Percentiles rank a stretch among this genome's conserved stretches.
These are phyloP conservation scores for Globisporangium canariense DNA, from an alignment of 352 stramenopile species.

Conservation along the genomic window DNA sequence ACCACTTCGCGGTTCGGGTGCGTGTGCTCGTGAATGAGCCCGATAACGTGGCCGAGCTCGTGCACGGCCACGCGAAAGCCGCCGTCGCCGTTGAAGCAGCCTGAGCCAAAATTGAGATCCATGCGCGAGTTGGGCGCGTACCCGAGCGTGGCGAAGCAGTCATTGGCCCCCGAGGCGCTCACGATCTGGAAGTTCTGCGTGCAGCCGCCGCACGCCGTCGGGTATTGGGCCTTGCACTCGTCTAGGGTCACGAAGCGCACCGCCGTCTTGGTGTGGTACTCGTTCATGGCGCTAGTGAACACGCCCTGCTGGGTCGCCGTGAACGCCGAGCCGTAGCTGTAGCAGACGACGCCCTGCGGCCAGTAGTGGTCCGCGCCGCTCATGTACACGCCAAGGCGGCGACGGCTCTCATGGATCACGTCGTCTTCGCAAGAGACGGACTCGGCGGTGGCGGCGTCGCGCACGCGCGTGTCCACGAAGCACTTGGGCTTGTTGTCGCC, in stretches of 20 bases:
- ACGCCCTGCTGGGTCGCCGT: conserved; percentile 27
- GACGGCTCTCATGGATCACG: conserved; percentile 35
- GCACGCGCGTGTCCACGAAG: conserved; percentile 33
- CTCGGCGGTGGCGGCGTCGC: conserved; percentile 23
- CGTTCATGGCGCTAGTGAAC: conserved; percentile 34
- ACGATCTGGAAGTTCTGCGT: conserved; percentile 35
- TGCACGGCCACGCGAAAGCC: conserved; percentile 37
- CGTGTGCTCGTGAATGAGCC: conserved; percentile 46
- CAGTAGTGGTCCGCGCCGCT: conserved; percentile 28
- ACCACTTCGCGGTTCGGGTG: conserved; percentile 42
- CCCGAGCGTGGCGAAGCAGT: conserved; percentile 43
- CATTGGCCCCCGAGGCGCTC: conserved; percentile 20
- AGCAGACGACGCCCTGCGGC: conserved; percentile 40
- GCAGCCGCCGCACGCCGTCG: conserved; percentile 35
- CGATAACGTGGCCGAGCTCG: conserved; percentile 42
- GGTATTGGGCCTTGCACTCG: conserved; percentile 27
- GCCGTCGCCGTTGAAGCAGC: conserved; percentile 41
- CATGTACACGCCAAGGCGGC: conserved; percentile 36
- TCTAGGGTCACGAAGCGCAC: conserved; percentile 34
- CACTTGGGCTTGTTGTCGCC: conserved; percentile 24
- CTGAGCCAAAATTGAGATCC: conserved; percentile 40
- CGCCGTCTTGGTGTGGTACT: conserved; percentile 30
- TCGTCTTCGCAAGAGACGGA: conserved; percentile 27
- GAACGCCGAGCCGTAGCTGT: conserved; percentile 27
- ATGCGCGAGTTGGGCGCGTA: conserved; percentile 35